phyloP scores from a whole-genome alignment of 257 asterid genomes.

The Leonotis leonurus region DNA sequence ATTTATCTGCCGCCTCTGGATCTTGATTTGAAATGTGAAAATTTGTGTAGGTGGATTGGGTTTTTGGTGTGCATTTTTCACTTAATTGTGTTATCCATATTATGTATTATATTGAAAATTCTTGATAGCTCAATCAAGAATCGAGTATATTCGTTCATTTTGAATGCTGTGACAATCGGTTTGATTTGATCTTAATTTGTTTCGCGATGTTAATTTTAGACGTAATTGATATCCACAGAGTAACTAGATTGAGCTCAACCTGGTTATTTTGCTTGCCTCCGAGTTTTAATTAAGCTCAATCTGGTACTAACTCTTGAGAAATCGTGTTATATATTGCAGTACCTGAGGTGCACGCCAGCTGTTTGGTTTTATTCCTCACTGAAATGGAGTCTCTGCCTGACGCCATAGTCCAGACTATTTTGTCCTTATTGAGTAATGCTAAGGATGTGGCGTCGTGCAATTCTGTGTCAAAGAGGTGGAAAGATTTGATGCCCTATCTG shows the following conservation, averaged over 20 bases:
- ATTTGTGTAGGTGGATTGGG: no score
- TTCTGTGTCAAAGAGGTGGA: conserved; percentile 88
- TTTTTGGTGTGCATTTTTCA: no score
- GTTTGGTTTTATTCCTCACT: conserved; percentile 41
- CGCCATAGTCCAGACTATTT: conserved; percentile 60
- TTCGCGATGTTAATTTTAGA: no score
- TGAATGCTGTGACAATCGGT: background rate
- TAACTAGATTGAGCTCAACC: conserved; percentile 25
- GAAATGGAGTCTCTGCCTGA: conserved; percentile 88
- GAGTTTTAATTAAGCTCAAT: background rate
- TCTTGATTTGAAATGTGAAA: no score
- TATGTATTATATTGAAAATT: no score
- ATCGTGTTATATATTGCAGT: no score
- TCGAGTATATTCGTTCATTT: background rate
- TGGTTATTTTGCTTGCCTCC: background rate
- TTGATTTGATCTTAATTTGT: background rate
- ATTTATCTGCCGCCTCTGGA: no score
- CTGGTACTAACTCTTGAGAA: no score
- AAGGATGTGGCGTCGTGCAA: conserved; percentile 80
- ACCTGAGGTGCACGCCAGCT: no score
- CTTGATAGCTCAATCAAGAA: no score
- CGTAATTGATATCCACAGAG: conserved; percentile 1
- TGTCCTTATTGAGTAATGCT: conserved; percentile 59
- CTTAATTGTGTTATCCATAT: no score
- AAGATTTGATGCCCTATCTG: conserved; percentile 62